Percentiles rank a stretch among this genome's conserved stretches.
Conservation (phyloP, 2,329 filamentous ascomycete genomes). For the Ophiostoma sp. region DNA sequence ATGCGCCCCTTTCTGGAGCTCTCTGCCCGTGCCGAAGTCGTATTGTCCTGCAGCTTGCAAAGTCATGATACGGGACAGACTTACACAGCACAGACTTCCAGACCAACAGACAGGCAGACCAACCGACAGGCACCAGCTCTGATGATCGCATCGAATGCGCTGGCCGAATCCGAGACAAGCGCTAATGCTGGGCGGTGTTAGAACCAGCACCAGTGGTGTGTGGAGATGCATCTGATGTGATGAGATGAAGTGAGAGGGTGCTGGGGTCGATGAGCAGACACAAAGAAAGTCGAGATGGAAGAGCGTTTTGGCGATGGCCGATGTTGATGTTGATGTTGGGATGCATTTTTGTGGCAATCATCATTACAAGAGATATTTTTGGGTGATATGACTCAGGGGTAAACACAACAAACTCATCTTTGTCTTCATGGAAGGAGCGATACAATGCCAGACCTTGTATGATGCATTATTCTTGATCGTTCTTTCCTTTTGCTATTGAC, state of each 20-base stretch:
- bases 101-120: neutral
- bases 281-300: neutral
- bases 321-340: neutral
- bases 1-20: neutral
- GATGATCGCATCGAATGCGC: conserved; percentile 5
- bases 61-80: neutral
- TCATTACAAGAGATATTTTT: neutral
- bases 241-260: neutral
- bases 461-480: neutral
- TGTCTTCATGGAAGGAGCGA: neutral
- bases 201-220: neutral
- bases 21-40: neutral
- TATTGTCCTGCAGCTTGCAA: conserved; percentile 1
- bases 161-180: conserved; percentile 14
- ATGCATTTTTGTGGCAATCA: neutral
- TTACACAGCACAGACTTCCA: neutral
- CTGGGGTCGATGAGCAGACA: neutral
- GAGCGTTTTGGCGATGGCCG: neutral
- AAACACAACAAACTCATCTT: neutral
- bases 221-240: neutral
- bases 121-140: neutral
- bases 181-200: neutral
- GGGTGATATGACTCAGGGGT: neutral
- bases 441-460: neutral
- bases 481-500: neutral